Evolutionary conservation across 352 stramenopile genomes (phyloP).

Genomic region (Pythium phragmiticola): DNA sequence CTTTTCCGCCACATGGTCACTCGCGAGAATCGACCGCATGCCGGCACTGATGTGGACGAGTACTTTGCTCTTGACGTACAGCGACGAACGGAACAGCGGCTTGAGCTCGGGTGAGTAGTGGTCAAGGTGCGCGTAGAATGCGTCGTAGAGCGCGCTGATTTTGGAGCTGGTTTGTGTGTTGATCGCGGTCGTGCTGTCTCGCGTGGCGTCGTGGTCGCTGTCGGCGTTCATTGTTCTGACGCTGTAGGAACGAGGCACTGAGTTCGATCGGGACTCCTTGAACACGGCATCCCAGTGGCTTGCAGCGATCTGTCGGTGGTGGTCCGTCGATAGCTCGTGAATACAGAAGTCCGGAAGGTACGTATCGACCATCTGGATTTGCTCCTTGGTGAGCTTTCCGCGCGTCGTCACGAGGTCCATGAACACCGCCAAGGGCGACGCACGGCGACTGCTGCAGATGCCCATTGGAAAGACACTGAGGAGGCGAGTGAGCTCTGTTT

Average conservation of each 20-base stretch:
- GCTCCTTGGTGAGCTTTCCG: slow-evolving; percentile 23
- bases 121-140: slow-evolving; percentile 49
- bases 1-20: slow-evolving; percentile 61
- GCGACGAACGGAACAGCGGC: slow-evolving; percentile 45
- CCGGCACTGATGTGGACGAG: slow-evolving; percentile 85
- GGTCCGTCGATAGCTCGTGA: slow-evolving; percentile 35
- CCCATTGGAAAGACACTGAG: no score
- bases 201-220: not conserved
- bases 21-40: slow-evolving; percentile 39
- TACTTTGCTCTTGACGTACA: slow-evolving; percentile 77
- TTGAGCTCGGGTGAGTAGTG: slow-evolving; percentile 45
- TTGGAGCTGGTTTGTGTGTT: slow-evolving; percentile 28
- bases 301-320: slow-evolving; percentile 32
- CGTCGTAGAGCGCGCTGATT: slow-evolving; percentile 39
- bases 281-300: slow-evolving; percentile 44
- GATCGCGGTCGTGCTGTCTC: not conserved
- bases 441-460: no score
- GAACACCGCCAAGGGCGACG: no score
- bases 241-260: slow-evolving; percentile 2
- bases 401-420: no score
- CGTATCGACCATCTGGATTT: slow-evolving; percentile 35
- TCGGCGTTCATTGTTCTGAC: not conserved
- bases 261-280: slow-evolving; percentile 18
- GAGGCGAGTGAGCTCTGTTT: no score
- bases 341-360: slow-evolving; percentile 42